Base-by-base conservation (phyloP, 306 rosid species). In the Glycyrrhiza uralensis region DNA sequence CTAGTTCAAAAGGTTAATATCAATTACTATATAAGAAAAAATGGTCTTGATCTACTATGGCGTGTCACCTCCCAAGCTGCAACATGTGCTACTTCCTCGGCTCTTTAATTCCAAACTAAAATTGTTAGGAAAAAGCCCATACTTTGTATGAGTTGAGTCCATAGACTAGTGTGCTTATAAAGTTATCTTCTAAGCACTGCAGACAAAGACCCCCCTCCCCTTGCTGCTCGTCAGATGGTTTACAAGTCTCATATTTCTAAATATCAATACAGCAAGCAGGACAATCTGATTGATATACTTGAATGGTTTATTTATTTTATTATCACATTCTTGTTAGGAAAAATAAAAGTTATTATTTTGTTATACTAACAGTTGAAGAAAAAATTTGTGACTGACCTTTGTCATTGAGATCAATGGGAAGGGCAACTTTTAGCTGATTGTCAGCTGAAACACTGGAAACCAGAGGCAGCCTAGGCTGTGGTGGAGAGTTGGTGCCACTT, bases 331-430 rank as follows among this genome's bases (percentile, higher is more conserved):
- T 39, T 71, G 51, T 47, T 19, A 7, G 20, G 30, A 26, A 51
- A 54, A 23, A 66, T 29, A 45, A 29, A 63, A n/a, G 26, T 2
- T 11, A 23, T 1, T n/a, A 23, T 15, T 82, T 44, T 20, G 58
- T 45, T 61, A 26, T 18, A 33, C 28, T 46, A 52, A 17, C 44
- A 70, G 23, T 60, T 64, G 41, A 67, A 65, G 51, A 29, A 59
- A 54, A 71, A 19, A 29, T 64, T n/a, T 39, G 59, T 17, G 41
- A 80, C 87, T 75, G 44, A 92, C 99, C 90, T 63, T 89, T 85
- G 79, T 91, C 90, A 60, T 95, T 89, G 78, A 95, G 96, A 86
- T 91, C 96, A 79, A 89, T 87, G 57, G 93, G 91, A 71, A 87
- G 88, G 76, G 79, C 45, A 79, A 76, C 74, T 74, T 79, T 89